Conservation (phyloP, 768 basidiomycete species). For the Termitomyces bulborhizus region DNA sequence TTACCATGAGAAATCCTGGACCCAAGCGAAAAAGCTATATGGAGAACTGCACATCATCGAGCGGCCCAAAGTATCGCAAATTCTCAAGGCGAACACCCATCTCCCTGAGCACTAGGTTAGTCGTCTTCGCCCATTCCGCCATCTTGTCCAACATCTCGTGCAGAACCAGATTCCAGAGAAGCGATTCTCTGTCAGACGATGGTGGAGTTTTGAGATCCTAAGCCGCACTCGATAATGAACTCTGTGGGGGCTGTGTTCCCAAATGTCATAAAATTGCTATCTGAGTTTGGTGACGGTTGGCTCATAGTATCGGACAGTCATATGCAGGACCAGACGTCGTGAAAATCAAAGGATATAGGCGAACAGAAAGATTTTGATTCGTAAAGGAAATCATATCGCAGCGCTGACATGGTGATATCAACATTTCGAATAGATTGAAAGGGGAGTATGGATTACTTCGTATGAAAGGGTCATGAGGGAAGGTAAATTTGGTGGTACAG, state of each 20-base stretch:
- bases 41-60: not conserved
- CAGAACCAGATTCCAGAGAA: not conserved
- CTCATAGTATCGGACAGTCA: not conserved
- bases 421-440: not conserved
- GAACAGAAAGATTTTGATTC: not conserved
- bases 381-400: not conserved
- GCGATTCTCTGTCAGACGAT: not conserved
- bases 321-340: not conserved
- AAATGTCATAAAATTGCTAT: no score
- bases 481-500: not conserved
- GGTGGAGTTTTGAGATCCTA: not conserved
- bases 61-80: not conserved
- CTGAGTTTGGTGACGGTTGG: not conserved
- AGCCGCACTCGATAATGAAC: constrained; percentile 1
- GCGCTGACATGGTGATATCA: not conserved
- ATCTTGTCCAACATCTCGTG: constrained; percentile 4
- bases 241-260: not conserved
- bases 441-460: not conserved
- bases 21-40: not conserved
- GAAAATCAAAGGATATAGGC: no score
- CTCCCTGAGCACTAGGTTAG: not conserved
- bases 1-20: no score
- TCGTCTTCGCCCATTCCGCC: constrained; percentile 2
- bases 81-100: not conserved
- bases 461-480: not conserved